Percentiles rank a stretch among this genome's conserved stretches.
Evolutionary conservation across 805 yeast genomes (phyloP).

Genomic region (Scheffersomyces stipitis): DNA sequence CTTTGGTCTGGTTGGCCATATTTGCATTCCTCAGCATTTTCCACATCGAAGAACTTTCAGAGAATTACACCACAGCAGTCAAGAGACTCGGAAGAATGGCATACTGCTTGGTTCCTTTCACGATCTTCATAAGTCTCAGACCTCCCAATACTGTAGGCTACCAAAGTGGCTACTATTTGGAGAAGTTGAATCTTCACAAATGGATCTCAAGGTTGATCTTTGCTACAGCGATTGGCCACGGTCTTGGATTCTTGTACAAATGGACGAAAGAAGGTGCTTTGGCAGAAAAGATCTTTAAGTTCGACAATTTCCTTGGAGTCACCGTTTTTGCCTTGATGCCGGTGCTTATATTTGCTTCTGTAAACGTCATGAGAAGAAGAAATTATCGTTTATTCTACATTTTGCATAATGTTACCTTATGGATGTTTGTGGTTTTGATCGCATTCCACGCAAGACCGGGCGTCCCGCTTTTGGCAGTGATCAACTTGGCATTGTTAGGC

Average conservation of each 20-base stretch:
- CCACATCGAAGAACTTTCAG: conserved; percentile 31
- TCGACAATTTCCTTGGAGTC: conserved; percentile 54
- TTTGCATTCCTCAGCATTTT: conserved; percentile 28
- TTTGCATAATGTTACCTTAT: conserved; percentile 52
- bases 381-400: conserved; percentile 56
- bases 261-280: conserved; percentile 46
- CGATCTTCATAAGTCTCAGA: conserved; percentile 53
- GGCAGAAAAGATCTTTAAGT: conserved; percentile 28
- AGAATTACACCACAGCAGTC: conserved; percentile 35
- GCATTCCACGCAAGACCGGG: conserved; percentile 73
- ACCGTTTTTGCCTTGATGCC: conserved; percentile 35
- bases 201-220: conserved; percentile 67
- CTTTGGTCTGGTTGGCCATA: conserved; percentile 33
- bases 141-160: conserved; percentile 38
- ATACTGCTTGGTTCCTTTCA: conserved; percentile 58
- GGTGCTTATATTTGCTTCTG: conserved; percentile 44
- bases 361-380: conserved; percentile 48
- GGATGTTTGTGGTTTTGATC: conserved; percentile 44
- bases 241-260: conserved; percentile 48
- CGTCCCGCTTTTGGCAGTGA: conserved; percentile 38
- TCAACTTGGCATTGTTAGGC: conserved; percentile 22
- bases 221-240: conserved; percentile 47
- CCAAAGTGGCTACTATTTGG: conserved; percentile 48
- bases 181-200: conserved; percentile 59
- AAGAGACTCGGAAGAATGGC: conserved; percentile 66